Conservation (phyloP, 768 basidiomycete genomes). For the Pluteus cervinus region DNA sequence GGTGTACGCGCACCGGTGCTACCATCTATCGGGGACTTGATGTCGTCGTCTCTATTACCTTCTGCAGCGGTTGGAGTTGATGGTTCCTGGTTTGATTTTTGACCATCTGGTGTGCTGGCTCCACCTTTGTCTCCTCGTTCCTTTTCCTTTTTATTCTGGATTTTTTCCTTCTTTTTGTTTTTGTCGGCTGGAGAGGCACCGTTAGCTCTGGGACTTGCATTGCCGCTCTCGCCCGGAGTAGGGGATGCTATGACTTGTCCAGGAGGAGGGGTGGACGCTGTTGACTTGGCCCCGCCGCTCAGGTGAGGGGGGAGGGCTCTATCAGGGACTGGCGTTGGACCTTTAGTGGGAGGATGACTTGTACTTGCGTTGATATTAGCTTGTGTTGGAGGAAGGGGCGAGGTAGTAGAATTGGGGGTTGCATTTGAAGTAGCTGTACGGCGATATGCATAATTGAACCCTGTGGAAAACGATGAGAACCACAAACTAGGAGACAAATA, state of each 20-base stretch:
- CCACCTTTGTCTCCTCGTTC: constrained; percentile 40
- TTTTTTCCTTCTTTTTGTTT: constrained; percentile 50
- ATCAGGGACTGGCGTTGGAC: constrained; percentile 29
- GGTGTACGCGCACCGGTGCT: constrained; percentile 68
- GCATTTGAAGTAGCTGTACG: constrained; percentile 56
- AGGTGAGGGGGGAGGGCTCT: constrained; percentile 22
- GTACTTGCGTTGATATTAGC: constrained; percentile 25
- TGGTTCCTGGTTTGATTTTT: constrained; percentile 18
- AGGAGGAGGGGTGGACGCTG: constrained; percentile 31
- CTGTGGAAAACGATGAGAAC: constrained; percentile 28
- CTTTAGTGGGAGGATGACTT: constrained; percentile 31
- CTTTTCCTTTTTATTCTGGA: constrained; percentile 58
- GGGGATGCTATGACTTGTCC: constrained; percentile 12
- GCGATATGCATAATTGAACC: constrained; percentile 95
- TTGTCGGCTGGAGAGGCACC: constrained; percentile 38
- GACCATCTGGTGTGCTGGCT: constrained; percentile 22
- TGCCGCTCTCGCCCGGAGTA: neutral
- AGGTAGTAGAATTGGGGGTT: constrained; percentile 53
- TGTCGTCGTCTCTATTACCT: constrained; percentile 22
- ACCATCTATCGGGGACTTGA: constrained; percentile 52
- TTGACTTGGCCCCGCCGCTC: constrained; percentile 24
- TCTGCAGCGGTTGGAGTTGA: constrained; percentile 19
- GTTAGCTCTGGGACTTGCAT: constrained; percentile 27
- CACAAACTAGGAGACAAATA: neutral
- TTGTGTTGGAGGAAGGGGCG: constrained; percentile 37